Evolutionary conservation across 108 stramenopile genomes (phyloP), one percentile per base, ranked within the genome.

Genomic region (Stephanodiscus triporus): DNA sequence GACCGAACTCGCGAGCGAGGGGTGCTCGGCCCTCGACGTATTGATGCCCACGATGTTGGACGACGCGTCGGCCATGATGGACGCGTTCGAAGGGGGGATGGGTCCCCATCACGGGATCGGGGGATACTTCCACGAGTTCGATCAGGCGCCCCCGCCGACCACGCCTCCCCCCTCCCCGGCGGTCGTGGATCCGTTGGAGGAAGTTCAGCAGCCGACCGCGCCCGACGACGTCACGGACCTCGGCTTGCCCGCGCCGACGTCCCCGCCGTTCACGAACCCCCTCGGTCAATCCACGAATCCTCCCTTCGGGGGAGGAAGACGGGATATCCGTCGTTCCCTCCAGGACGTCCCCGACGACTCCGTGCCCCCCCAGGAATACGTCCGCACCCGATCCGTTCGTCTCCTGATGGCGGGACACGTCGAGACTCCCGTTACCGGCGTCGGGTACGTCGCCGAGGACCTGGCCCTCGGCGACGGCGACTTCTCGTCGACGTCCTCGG

Each of bases 351-450:
- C 27, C 24, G 14, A 8, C 34, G 36, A 13, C 37, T 0, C 19
- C 36, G 49, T 49, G 1, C 36, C 66, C 34, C 43, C 20, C 23
- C 30, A 20, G 49, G 60, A 66, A 26, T 24, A 1, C 8, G 6
- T 61, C 60, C 4, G 30, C 32, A 74, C 68, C 13, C 55, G 72
- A n/a, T 73, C 72, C 14, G 81, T 82, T 14, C 74, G 81, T 29
- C 63, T 82, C 4, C 57, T 82, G 22, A 70, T 82, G 73, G 74
- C 81, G 13, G 81, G 81, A 13, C 81, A 82, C 30, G 65, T 76
- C 8, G 81, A 76, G 62, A 42, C 66, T 5, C 34, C 56, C 36
- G 50, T 63, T 14, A 7, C 27, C n/a, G 8, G 9, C 37, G n/a
- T 34, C 22, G 34, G 34, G 45, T 40, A 40, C 40, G 40, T 40